phyloP scores from a whole-genome alignment of 495 filamentous ascomycete species.

The Penicillium bialowiezense region DNA sequence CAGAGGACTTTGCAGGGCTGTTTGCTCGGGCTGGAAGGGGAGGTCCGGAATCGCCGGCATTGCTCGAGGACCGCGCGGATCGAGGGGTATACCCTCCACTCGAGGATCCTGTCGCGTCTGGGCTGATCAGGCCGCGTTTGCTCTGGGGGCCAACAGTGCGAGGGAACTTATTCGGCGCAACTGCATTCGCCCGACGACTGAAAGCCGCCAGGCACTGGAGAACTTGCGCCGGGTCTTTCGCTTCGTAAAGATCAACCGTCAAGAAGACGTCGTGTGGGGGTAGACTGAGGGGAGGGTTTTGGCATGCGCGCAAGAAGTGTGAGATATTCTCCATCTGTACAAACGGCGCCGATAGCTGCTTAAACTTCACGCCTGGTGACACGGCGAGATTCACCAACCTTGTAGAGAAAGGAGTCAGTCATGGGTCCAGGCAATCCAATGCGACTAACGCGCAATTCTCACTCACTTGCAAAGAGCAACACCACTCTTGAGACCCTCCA shows the following conservation, averaged over 20 bases:
- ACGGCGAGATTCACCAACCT: constrained; percentile 84
- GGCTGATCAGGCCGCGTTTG: constrained; percentile 60
- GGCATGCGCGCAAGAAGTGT: constrained; percentile 86
- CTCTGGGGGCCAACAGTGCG: constrained; percentile 64
- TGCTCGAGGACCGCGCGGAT: constrained; percentile 60
- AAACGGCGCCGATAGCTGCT: constrained; percentile 89
- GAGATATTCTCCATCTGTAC: constrained; percentile 99
- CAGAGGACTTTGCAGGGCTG: constrained; percentile 61
- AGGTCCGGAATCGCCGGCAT: constrained; percentile 62
- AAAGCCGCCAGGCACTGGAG: constrained; percentile 90
- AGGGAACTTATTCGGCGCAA: constrained; percentile 71
- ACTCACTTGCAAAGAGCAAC: constrained; percentile 86
- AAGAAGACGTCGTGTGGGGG: constrained; percentile 94
- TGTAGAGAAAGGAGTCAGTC: constrained; percentile 15
- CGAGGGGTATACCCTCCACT: constrained; percentile 34
- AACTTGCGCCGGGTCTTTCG: constrained; percentile 95
- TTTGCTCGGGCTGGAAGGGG: constrained; percentile 47
- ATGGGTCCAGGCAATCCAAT: not conserved
- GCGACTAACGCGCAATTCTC: not conserved
- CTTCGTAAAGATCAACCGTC: constrained; percentile 95
- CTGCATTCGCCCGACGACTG: constrained; percentile 77
- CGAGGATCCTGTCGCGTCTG: constrained; percentile 63
- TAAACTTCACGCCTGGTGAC: constrained; percentile 73
- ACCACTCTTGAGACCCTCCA: constrained; percentile 86
- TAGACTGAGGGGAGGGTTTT: constrained; percentile 77